These are phyloP conservation scores for Geotrichum macrosporum DNA, from an alignment of 1,139 yeast species.

Conservation along the genomic window DNA sequence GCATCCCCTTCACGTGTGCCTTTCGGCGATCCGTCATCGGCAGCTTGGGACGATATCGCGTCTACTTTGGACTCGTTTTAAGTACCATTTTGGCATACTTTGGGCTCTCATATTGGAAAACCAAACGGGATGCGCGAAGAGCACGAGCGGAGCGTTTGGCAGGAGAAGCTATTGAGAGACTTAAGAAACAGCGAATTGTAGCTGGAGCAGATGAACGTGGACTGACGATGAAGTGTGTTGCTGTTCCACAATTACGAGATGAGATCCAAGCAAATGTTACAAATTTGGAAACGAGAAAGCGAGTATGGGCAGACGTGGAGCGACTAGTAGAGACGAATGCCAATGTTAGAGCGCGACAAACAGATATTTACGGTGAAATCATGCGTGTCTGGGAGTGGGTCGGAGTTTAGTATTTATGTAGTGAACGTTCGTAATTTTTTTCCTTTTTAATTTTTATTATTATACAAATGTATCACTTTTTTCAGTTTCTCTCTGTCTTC, in stretches of 20 bases:
- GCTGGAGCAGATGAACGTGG: constrained; percentile 40
- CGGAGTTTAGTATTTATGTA: constrained; percentile 38
- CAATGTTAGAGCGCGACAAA: constrained; percentile 50
- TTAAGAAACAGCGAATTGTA: constrained; percentile 39
- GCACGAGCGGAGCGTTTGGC: constrained; percentile 32
- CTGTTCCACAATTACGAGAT: constrained; percentile 75
- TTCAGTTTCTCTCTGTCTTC: constrained; percentile 23
- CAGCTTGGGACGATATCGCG: constrained; percentile 12
- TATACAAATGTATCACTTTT: background rate
- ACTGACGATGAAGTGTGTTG: constrained; percentile 49
- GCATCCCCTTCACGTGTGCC: constrained; percentile 37
- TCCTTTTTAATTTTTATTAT: background rate
- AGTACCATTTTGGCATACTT: background rate
- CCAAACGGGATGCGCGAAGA: constrained; percentile 13
- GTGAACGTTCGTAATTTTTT: too few species aligned
- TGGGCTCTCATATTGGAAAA: constrained; percentile 32
- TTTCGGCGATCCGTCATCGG: constrained; percentile 14
- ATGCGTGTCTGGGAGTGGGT: constrained; percentile 91
- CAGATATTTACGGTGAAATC: constrained; percentile 81
- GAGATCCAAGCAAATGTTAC: constrained; percentile 43
- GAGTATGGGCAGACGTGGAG: constrained; percentile 61
- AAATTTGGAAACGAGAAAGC: constrained; percentile 46
- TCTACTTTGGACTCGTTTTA: constrained; percentile 12
- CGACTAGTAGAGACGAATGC: constrained; percentile 60
- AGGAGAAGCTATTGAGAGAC: constrained; percentile 31